Conservation (phyloP, 768 basidiomycete species). For the Fistulinella prunicolor region DNA sequence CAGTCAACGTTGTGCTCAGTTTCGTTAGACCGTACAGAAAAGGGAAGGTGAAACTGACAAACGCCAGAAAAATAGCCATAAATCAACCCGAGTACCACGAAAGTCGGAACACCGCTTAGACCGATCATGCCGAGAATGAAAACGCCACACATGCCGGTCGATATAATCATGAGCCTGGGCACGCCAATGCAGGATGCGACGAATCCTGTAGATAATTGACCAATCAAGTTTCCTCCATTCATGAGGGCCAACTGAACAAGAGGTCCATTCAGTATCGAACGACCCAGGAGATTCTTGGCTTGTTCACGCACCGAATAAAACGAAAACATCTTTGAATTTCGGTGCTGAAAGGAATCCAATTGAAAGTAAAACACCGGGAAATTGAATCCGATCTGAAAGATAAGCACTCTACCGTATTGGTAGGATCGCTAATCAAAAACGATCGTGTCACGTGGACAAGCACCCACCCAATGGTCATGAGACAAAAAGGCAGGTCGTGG, state of each 20-base stretch:
- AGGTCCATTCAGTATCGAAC: not conserved
- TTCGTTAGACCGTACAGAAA: not conserved
- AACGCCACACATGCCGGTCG: conserved; percentile 29
- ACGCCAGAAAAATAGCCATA: conserved; percentile 49
- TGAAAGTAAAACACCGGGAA: conserved; percentile 56
- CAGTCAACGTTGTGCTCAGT: not conserved
- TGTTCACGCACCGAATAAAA: conserved; percentile 47
- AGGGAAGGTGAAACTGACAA: conserved; percentile 15
- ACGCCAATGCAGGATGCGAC: conserved; percentile 41
- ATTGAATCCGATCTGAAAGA: conserved; percentile 42
- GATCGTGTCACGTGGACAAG: not conserved
- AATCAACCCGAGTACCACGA: conserved; percentile 38
- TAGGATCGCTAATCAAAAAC: too few species aligned
- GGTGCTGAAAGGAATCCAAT: conserved; percentile 46
- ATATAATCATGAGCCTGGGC: conserved; percentile 40
- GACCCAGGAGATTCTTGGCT: not conserved
- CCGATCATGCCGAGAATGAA: conserved; percentile 45
- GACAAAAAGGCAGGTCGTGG: conserved; percentile 16
- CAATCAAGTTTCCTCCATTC: conserved; percentile 48
- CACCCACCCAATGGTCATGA: conserved; percentile 22
- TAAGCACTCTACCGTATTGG: conserved; percentile 6
- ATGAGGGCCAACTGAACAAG: conserved; percentile 44
- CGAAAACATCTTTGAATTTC: conserved; percentile 41
- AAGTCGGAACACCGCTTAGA: conserved; percentile 32
- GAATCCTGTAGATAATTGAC: conserved; percentile 47